Conservation (phyloP, 331 rosid genomes). For the Stylosanthes scabra region DNA sequence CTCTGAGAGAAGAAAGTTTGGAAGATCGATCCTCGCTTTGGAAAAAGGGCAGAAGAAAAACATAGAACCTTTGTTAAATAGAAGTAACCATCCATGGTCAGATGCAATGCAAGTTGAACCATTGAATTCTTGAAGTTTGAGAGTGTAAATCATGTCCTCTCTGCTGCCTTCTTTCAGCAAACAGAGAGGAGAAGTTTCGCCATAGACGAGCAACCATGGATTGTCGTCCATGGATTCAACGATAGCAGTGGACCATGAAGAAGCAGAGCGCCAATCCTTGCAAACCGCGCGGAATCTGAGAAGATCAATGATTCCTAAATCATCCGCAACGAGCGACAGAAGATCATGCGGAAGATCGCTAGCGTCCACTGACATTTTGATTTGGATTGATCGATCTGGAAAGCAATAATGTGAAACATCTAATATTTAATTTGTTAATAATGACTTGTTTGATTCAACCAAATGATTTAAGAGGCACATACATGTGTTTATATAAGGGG, state of each 20-base stretch:
- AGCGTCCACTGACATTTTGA: too few relatives aligned
- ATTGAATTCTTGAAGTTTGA: conserved; percentile 22
- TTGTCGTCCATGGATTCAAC: conserved; percentile 11
- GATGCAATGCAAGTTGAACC: conserved; percentile 35
- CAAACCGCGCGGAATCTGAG: conserved; percentile 34
- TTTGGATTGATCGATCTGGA: neutral
- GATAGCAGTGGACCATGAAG: neutral
- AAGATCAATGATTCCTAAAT: conserved; percentile 17
- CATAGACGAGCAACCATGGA: conserved; percentile 33
- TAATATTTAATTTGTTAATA: too few relatives aligned
- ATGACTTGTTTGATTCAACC: too few relatives aligned
- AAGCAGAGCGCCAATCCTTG: conserved; percentile 36
- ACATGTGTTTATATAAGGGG: too few relatives aligned
- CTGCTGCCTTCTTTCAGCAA: conserved; percentile 1
- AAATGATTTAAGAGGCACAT: too few relatives aligned
- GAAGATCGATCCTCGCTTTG: neutral
- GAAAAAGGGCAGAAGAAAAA: conserved; percentile 47
- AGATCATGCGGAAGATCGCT: conserved; percentile 38
- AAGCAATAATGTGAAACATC: too few relatives aligned
- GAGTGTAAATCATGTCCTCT: neutral
- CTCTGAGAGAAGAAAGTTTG: neutral
- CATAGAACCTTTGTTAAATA: conserved; percentile 26
- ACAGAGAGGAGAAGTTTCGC: neutral
- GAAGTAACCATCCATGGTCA: conserved; percentile 33
- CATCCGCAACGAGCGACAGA: neutral